Evolutionary conservation across 163 green algal genomes (phyloP).

Genomic region (Scenedesmus sp.): DNA sequence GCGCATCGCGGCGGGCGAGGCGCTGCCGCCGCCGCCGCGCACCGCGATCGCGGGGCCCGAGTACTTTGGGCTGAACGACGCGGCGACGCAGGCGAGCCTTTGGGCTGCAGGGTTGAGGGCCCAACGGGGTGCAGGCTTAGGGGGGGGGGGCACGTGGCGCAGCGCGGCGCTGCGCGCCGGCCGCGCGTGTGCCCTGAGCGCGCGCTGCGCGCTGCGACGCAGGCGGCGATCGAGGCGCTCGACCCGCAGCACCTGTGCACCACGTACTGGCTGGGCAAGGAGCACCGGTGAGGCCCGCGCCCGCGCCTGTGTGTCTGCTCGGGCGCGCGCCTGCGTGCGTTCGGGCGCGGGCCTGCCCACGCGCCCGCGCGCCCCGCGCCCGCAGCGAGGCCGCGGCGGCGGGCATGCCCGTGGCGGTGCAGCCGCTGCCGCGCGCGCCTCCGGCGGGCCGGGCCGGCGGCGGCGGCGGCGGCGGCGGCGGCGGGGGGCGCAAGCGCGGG

Average conservation of each 20-base stretch:
- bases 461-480: slow-evolving; percentile 8
- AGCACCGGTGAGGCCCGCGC: slow-evolving; percentile 48
- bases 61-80: slow-evolving; percentile 94
- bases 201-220: no score
- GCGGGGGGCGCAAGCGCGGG: slow-evolving; percentile 29
- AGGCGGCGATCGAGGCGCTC: slow-evolving; percentile 79
- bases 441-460: background rate
- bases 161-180: no score
- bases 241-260: slow-evolving; percentile 75
- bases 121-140: background rate
- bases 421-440: background rate
- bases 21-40: slow-evolving; percentile 87
- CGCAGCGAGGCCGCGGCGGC: slow-evolving; percentile 27
- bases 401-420: slow-evolving; percentile 16
- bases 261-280: slow-evolving; percentile 85
- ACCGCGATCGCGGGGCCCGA: slow-evolving; percentile 92
- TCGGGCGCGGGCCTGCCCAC: background rate
- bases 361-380: background rate
- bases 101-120: background rate
- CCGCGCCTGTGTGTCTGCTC: background rate
- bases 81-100: slow-evolving; percentile 64
- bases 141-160: no score
- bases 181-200: no score
- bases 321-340: background rate
- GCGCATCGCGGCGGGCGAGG: slow-evolving; percentile 67